phyloP scores from a whole-genome alignment of 495 filamentous ascomycete species.

The Penicillium psychrofluorescens region DNA sequence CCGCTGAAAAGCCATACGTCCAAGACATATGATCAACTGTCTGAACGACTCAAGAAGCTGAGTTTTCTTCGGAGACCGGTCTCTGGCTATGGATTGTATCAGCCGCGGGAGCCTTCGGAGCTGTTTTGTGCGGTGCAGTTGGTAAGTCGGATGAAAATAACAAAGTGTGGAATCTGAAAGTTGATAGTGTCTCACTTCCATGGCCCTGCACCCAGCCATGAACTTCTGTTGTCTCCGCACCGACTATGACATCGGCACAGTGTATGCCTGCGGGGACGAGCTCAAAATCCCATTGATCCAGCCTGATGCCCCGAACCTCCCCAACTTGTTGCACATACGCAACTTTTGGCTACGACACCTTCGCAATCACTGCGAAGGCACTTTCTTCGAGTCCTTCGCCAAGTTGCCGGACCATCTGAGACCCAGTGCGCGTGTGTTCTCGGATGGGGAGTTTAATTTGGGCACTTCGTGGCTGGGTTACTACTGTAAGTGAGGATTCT shows the following conservation, averaged over 20 bases:
- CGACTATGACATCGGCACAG: conserved; percentile 22
- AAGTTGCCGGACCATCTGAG: conserved; percentile 5
- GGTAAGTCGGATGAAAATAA: conserved; percentile 9
- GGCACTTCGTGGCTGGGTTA: conserved; percentile 28
- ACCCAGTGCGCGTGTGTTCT: conserved; percentile 8
- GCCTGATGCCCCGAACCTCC: conserved; percentile 6
- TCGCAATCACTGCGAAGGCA: conserved; percentile 14
- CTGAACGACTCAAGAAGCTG: conserved; percentile 3
- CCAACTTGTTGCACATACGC: conserved; percentile 22
- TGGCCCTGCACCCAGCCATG: conserved; percentile 19
- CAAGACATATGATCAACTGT: conserved; percentile 19
- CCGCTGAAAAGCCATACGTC: conserved; percentile 3
- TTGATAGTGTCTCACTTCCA: conserved; percentile 20
- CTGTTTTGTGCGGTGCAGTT: conserved; percentile 25
- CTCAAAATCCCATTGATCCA: conserved; percentile 5
- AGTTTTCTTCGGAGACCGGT: conserved; percentile 19
- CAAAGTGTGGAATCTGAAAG: neutral
- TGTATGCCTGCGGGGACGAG: conserved; percentile 15
- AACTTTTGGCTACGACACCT: conserved; percentile 35
- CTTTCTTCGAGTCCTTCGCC: conserved; percentile 18
- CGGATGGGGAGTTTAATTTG: neutral
- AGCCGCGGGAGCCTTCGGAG: conserved; percentile 7
- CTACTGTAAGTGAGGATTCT: conserved; percentile 19
- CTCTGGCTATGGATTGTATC: neutral
- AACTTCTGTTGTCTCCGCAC: conserved; percentile 16